phyloP scores from a whole-genome alignment of 306 rosid genomes.

The Dryas drummondii region DNA sequence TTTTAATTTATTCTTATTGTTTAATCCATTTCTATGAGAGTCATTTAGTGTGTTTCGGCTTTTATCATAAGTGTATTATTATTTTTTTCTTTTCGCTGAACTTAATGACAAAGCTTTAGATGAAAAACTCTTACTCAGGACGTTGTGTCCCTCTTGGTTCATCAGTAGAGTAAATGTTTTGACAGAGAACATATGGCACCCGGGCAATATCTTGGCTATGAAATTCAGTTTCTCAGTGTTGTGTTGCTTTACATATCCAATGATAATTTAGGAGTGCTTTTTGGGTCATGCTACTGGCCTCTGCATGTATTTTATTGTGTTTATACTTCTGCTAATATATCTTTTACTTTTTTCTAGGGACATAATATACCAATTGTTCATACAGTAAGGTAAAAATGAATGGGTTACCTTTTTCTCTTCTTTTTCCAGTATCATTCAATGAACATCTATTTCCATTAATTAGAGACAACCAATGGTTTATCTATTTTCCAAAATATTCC shows the following conservation, averaged over 20 bases:
- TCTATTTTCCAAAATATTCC: neutral
- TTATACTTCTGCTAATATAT: conserved; percentile 20
- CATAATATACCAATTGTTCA: conserved; percentile 78
- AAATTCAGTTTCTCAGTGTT: neutral
- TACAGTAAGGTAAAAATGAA: conserved; percentile 57
- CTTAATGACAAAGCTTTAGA: too few species aligned
- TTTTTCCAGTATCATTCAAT: neutral
- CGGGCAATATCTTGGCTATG: neutral
- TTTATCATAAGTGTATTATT: neutral
- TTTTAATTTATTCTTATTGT: neutral
- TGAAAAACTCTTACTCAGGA: neutral
- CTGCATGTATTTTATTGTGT: neutral
- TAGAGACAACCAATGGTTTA: neutral
- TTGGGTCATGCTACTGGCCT: neutral
- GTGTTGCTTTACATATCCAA: neutral
- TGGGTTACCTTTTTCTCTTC: conserved; percentile 11
- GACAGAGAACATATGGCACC: neutral
- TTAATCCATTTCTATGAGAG: neutral
- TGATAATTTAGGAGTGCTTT: neutral
- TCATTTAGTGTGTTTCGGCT: neutral
- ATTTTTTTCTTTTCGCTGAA: neutral
- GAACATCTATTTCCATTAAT: too few species aligned
- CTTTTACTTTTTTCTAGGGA: conserved; percentile 47
- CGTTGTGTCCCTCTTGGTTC: neutral
- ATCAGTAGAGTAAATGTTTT: neutral